phyloP scores from a whole-genome alignment of 495 filamentous ascomycete genomes.

The Daldinia loculata region DNA sequence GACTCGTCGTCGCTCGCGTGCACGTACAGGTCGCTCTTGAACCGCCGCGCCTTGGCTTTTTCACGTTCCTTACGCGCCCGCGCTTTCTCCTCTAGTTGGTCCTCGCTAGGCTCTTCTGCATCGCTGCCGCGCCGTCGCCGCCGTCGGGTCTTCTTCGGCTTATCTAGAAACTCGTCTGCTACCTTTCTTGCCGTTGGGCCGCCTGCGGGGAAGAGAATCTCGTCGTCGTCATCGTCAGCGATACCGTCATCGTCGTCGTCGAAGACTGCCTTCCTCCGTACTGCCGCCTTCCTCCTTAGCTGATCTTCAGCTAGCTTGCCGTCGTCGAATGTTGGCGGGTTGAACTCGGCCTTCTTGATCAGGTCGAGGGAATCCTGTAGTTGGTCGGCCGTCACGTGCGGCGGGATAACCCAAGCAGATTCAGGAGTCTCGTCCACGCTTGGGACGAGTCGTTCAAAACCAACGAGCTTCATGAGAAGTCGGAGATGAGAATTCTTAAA shows the following conservation, averaged over 20 bases:
- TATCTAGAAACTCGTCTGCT: slow-evolving; percentile 56
- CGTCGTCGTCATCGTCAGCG: slow-evolving; percentile 65
- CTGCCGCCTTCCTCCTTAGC: slow-evolving; percentile 72
- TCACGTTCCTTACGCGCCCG: slow-evolving; percentile 65
- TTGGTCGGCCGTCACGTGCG: slow-evolving; percentile 65
- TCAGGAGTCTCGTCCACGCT: slow-evolving; percentile 72
- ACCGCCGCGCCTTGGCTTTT: slow-evolving; percentile 71
- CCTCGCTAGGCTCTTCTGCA: slow-evolving; percentile 58
- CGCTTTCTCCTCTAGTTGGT: slow-evolving; percentile 53
- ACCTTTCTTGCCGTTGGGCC: slow-evolving; percentile 65
- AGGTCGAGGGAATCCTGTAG: slow-evolving; percentile 66
- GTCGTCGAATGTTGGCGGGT: slow-evolving; percentile 75
- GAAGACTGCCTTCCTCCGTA: slow-evolving; percentile 60
- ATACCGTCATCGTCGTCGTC: slow-evolving; percentile 70
- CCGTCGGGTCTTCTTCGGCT: slow-evolving; percentile 55
- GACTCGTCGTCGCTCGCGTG: slow-evolving; percentile 81
- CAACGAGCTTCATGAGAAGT: slow-evolving; percentile 80
- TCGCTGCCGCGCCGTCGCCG: slow-evolving; percentile 54
- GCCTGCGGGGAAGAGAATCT: slow-evolving; percentile 70
- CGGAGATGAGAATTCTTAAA: slow-evolving; percentile 92
- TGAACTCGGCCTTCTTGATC: slow-evolving; percentile 76
- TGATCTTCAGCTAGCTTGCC: slow-evolving; percentile 75
- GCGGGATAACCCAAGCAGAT: slow-evolving; percentile 81
- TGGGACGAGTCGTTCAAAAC: slow-evolving; percentile 72
- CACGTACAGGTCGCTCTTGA: slow-evolving; percentile 86